A percentile compares a stretch with the other conserved stretches of the same genome.
These are phyloP conservation scores for Reutealis trisperma DNA, from an alignment of 345 rosid genomes.

Conservation along the genomic window DNA sequence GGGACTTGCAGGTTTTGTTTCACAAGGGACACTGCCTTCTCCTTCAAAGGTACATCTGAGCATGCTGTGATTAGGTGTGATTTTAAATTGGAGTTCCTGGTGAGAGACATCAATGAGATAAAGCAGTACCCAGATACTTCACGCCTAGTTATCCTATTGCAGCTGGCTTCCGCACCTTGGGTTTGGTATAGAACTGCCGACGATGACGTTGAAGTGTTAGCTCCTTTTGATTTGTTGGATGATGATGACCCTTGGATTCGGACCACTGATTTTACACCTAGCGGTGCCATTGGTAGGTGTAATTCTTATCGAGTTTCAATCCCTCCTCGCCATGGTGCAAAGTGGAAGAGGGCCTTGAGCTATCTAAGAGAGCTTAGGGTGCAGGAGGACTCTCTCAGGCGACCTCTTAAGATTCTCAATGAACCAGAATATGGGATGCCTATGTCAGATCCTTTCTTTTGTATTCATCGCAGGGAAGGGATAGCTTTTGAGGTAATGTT, in stretches of 20 bases:
- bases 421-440: constrained; percentile 71
- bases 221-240: constrained; percentile 69
- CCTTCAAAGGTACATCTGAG: constrained; percentile 47
- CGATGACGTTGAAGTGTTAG: constrained; percentile 58
- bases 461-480: constrained; percentile 51
- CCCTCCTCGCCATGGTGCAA: constrained; percentile 62
- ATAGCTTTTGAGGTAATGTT: constrained; percentile 65
- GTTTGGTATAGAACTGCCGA: constrained; percentile 86
- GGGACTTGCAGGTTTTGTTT: constrained; percentile 70
- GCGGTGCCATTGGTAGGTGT: constrained; percentile 77
- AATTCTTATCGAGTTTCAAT: constrained; percentile 58
- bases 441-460: constrained; percentile 56
- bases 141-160: constrained; percentile 53
- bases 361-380: constrained; percentile 61
- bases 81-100: constrained; percentile 78
- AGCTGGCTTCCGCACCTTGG: constrained; percentile 70
- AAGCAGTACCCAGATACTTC: constrained; percentile 44
- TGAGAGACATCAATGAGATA: constrained; percentile 60
- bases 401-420: constrained; percentile 42
- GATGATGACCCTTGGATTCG: constrained; percentile 98
- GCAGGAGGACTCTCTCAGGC: constrained; percentile 34
- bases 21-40: constrained; percentile 59
- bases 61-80: constrained; percentile 75
- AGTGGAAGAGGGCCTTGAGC: constrained; percentile 49
- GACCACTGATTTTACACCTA: constrained; percentile 75